Evolutionary conservation across 2,329 filamentous ascomycete species (phyloP), one percentile per base, ranked within the genome.

Genomic region (Cephalotrichum gorgonifer): DNA sequence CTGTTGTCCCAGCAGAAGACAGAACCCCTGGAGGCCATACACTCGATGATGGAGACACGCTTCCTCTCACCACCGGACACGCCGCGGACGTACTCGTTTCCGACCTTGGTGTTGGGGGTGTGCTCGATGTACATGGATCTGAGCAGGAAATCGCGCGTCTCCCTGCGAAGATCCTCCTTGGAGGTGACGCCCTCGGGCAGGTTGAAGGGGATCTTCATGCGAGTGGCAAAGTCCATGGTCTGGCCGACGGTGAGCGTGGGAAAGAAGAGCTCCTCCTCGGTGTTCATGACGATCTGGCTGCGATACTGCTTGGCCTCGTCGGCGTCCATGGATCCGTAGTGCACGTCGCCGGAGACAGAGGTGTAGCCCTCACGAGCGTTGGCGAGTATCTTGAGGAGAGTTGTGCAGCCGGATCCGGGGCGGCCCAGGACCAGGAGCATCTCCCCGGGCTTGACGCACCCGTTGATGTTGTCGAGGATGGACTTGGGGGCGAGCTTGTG

Each of bases 371-470:
- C 64, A 33, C 82, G 68, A 49, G 77, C 73, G 56, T 88, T 88
- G 46, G 81, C 72, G 5, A 88, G 69, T 56, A 85, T 71, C 56
- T 85, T 88, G 43, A 89, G 69, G 15, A 88, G 70, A 0, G 83
- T 85, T 0, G 83, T 86, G 60, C 85, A 88, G 30, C 83, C 83
- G 3, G 80, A 73, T 0, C 83, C 84, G 0, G 84, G 83, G 1
- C 82, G 72, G 3, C 84, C 84, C 0, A 87, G 68, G 0, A 87
- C 82, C 1, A 86, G 66, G 1, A 86, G 64, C 83, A 86, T 85
- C 62, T 86, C 82, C 20, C 83, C 85, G 0, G 83, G 83, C 60
- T 82, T 81, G 46, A 88, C 78, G 54, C 81, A 85, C 11, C 84
- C 84, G 58, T 81, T 76, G 50, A 75, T 78, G 55, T 78, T 72